phyloP scores from a whole-genome alignment of 768 basidiomycete genomes.

The Lactarius psammicola region DNA sequence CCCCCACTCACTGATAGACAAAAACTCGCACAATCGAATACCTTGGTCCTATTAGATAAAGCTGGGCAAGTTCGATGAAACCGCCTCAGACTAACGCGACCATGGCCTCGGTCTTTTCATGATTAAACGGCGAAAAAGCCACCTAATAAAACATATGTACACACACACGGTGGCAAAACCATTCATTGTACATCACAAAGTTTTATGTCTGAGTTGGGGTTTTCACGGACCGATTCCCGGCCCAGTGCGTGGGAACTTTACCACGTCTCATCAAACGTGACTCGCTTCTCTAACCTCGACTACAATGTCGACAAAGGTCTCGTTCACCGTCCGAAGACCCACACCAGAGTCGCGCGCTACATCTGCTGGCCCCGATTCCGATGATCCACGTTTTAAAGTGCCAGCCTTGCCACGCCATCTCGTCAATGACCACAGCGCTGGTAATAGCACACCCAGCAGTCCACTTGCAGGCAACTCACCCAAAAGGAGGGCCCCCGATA shows the following conservation, averaged over 20 bases:
- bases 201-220: too few relatives aligned
- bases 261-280: neutral
- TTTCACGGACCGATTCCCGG: neutral
- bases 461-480: conserved; percentile 60
- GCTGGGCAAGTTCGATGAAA: too few relatives aligned
- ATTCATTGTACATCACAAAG: too few relatives aligned
- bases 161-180: too few relatives aligned
- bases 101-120: too few relatives aligned
- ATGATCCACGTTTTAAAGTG: conserved; percentile 51
- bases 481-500: conserved; percentile 33
- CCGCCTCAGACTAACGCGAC: too few relatives aligned
- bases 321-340: conserved; percentile 84
- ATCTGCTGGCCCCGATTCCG: conserved; percentile 65
- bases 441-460: conserved; percentile 46
- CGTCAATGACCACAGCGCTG: conserved; percentile 28
- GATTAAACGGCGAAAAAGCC: too few relatives aligned
- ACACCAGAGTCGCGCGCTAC: conserved; percentile 61
- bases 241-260: neutral
- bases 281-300: neutral
- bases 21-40: neutral
- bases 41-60: neutral
- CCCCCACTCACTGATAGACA: neutral
- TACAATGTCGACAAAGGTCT: conserved; percentile 41
- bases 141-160: too few relatives aligned
- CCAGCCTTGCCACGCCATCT: conserved; percentile 63